These are phyloP conservation scores for Umbelopsis sp. DNA, from an alignment of 371 early-diverging fungal species.

Conservation along the genomic window DNA sequence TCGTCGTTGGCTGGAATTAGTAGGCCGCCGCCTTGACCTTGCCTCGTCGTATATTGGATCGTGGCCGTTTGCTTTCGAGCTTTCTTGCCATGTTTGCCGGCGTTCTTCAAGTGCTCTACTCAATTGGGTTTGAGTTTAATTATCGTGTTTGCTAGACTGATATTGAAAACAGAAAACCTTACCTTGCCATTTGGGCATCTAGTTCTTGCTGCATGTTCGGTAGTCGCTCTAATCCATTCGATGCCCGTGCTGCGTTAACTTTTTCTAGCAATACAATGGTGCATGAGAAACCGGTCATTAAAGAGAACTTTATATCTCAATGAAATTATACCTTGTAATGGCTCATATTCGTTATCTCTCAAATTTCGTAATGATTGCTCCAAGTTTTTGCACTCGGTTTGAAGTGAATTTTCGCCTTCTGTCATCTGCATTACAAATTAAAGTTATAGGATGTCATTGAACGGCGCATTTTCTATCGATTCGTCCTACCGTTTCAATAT, in stretches of 20 bases:
- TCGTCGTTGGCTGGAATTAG: neutral
- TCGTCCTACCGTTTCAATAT: constrained; percentile 40
- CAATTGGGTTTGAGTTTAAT: neutral
- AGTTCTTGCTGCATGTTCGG: constrained; percentile 51
- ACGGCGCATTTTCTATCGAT: neutral
- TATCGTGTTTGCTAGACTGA: neutral
- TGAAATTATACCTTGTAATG: constrained; percentile 40
- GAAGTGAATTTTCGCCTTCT: constrained; percentile 36
- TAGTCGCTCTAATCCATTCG: constrained; percentile 37
- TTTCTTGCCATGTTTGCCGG: constrained; percentile 48
- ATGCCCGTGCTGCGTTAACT: constrained; percentile 41
- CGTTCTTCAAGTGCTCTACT: constrained; percentile 43
- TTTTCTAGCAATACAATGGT: constrained; percentile 28
- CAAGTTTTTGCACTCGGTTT: constrained; percentile 42
- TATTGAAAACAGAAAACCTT: constrained; percentile 4
- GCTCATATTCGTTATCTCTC: constrained; percentile 44
- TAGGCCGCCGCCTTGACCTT: neutral
- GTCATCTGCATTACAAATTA: constrained; percentile 21
- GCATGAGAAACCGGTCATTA: neutral
- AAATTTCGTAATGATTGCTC: constrained; percentile 30
- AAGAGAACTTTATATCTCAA: neutral
- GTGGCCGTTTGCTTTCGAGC: neutral
- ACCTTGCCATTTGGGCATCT: constrained; percentile 49
- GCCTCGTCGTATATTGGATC: neutral
- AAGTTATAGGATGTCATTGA: neutral